Evolutionary conservation across 2,329 filamentous ascomycete species (phyloP), one percentile per base, ranked within the genome.

Genomic region (Chaetomiaceae sp.): DNA sequence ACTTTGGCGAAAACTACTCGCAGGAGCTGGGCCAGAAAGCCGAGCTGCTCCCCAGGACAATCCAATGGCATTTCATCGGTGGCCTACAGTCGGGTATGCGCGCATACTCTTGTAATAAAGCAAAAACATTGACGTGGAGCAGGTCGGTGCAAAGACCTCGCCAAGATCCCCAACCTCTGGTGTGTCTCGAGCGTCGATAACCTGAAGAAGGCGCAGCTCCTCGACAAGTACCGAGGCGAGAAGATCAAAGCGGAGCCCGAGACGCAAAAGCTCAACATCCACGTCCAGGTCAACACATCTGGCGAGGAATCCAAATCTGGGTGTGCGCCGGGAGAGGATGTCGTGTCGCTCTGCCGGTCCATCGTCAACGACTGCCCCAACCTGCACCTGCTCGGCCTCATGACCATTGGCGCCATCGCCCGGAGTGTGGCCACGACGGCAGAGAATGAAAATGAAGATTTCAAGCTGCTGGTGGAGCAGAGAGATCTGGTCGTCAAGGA

Each of bases 1-100:
- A 99, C 72, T 97, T 97, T 69, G 94, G 94, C 63, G 94, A 99
- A 73, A 99, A 99, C 75, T 99, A 99, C 73, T 79, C 87, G 4
- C 88, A 92, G 71, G 94, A 99, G 71, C 80, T 99, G 49, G 78
- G 80, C 54, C 87, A 95, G 68, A 99, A 99, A 71, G 86, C 90
- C 1, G 79, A 80, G 32, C 68, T 96, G 18, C 80, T 99, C 10
- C 92, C 94, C 0, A 73, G 73, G 40, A 79, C 78, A 30, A 87
- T 99, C 60, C 79, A 80, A 63, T 99, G 94, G 94, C 94, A 99
- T 71, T 96, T 97, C 70, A 99, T 97, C 67, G 94, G 94, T 34
- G 90, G 88, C 0, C 73, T 99, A 34, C 94, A 99, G 71, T 91
- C 88, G 13, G 75, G 80, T 81, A 68, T 58, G 27, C 30, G 3